Evolutionary conservation across 371 early-diverging fungal genomes (phyloP).

Genomic region (Capniomyces stellatus): DNA sequence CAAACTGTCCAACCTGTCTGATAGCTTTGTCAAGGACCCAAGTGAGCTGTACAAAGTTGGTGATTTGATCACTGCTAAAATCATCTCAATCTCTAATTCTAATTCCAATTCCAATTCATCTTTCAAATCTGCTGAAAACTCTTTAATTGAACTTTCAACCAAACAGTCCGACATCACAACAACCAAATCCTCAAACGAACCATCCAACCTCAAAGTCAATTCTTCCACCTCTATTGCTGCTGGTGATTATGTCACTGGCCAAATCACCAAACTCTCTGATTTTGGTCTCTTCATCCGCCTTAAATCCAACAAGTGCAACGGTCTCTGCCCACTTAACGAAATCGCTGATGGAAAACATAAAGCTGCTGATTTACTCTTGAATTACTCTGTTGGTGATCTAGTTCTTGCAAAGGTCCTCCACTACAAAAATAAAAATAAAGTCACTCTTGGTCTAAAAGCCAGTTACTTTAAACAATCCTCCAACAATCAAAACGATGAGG

Average conservation of each 20-base stretch:
- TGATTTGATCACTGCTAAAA: constrained; percentile 49
- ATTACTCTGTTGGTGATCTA: neutral
- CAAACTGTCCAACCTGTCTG: constrained; percentile 70
- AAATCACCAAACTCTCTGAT: constrained; percentile 37
- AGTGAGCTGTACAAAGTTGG: constrained; percentile 46
- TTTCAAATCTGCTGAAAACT: no score
- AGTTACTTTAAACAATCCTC: constrained; percentile 41
- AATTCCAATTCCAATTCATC: no score
- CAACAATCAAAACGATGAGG: constrained; percentile 24
- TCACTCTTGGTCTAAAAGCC: constrained; percentile 55
- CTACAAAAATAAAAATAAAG: constrained; percentile 27
- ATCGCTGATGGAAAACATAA: constrained; percentile 42
- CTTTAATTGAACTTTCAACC: no score
- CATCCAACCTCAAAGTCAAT: no score
- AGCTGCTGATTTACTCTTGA: no score
- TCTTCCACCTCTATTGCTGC: constrained; percentile 14
- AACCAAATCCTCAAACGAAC: no score
- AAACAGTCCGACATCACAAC: no score
- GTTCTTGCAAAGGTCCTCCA: constrained; percentile 1
- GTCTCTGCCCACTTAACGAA: constrained; percentile 53
- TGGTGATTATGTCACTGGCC: constrained; percentile 48
- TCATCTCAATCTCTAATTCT: no score
- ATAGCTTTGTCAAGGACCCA: constrained; percentile 71
- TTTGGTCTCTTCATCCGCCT: constrained; percentile 53
- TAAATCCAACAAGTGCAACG: constrained; percentile 37